These are phyloP conservation scores for Pichia sp. DNA, from an alignment of 1,139 yeast genomes.

Conservation along the genomic window DNA sequence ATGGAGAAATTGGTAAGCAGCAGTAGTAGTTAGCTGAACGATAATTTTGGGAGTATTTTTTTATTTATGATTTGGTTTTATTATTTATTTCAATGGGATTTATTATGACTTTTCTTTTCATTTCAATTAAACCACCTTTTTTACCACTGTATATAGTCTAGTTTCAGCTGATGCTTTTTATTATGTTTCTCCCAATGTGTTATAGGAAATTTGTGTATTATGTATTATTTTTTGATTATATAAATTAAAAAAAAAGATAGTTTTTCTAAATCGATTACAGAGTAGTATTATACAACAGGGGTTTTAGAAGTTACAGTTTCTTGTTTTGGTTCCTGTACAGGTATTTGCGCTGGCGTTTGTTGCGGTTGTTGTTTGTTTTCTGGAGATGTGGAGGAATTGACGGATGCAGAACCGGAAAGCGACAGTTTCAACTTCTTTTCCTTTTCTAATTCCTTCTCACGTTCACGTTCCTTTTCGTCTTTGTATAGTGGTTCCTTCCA, in stretches of 20 bases:
- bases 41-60: background rate
- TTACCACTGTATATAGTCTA: background rate
- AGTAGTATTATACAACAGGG: too few relatives aligned
- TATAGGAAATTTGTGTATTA: constrained; percentile 13
- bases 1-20: constrained; percentile 8
- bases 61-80: background rate
- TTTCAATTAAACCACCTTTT: background rate
- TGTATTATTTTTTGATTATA: constrained; percentile 4
- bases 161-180: background rate
- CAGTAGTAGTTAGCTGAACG: background rate
- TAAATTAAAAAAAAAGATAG: constrained; percentile 1
- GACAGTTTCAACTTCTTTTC: background rate
- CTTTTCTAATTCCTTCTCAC: background rate
- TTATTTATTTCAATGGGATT: too few relatives aligned
- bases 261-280: background rate
- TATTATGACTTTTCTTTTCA: background rate
- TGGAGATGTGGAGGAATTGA: constrained; percentile 1
- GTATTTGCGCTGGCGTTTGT: too few relatives aligned
- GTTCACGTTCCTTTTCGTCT: constrained; percentile 12
- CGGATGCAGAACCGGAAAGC: background rate
- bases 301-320: too few relatives aligned
- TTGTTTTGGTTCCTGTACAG: too few relatives aligned
- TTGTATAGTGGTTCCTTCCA: constrained; percentile 48
- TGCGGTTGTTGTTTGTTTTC: background rate
- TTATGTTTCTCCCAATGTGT: constrained; percentile 8